Evolutionary conservation across 2,329 filamentous ascomycete genomes (phyloP).

Genomic region (Arachnomyces sp.): DNA sequence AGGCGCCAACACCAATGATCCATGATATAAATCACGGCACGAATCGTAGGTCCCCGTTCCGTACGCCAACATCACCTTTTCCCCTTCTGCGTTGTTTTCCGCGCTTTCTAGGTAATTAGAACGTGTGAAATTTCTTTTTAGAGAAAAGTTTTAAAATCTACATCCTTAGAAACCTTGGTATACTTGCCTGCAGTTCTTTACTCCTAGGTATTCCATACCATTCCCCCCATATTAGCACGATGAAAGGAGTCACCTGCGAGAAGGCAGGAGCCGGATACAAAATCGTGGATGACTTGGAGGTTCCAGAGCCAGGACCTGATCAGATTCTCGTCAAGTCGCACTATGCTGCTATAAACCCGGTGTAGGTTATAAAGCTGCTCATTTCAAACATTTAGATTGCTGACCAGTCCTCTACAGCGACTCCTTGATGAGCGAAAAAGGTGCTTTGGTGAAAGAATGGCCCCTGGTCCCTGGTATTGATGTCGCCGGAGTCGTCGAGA

Average conservation of each 20-base stretch:
- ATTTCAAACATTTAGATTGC: constrained; percentile 3
- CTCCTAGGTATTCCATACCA: too few species aligned
- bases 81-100: too few species aligned
- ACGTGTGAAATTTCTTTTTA: too few species aligned
- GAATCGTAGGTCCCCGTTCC: too few species aligned
- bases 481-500: constrained; percentile 21
- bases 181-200: too few species aligned
- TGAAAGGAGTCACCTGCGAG: constrained; percentile 8
- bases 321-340: constrained; percentile 26
- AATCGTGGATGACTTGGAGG: constrained; percentile 6
- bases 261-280: constrained; percentile 7
- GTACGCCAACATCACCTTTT: too few species aligned
- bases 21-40: too few species aligned
- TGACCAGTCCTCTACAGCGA: constrained; percentile 14
- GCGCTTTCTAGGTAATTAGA: too few species aligned
- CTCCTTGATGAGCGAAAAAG: constrained; percentile 17
- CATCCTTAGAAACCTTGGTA: too few species aligned
- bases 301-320: constrained; percentile 10
- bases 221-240: too few species aligned
- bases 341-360: constrained; percentile 25
- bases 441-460: constrained; percentile 22
- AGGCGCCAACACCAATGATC: too few species aligned
- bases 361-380: constrained; percentile 15
- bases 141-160: too few species aligned
- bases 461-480: constrained; percentile 24